Conservation (phyloP, 345 rosid genomes). For the Populus nigra region DNA sequence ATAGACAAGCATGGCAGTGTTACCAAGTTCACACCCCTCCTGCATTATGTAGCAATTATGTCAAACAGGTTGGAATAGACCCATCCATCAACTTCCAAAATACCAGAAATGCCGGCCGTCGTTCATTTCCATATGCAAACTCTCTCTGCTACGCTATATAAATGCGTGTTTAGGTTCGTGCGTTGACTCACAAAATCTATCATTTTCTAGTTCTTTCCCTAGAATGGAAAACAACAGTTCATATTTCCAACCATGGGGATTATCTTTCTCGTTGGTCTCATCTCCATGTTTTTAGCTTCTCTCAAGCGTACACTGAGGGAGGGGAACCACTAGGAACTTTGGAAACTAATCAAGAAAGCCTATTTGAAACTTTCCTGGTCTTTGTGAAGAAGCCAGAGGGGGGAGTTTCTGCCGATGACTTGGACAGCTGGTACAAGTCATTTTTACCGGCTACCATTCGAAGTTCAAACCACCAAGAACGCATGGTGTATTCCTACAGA, state of each 20-base stretch:
- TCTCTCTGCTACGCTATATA: slow-evolving; percentile 1
- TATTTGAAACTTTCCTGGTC: slow-evolving; percentile 34
- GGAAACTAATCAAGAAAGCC: neutral
- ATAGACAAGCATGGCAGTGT: neutral
- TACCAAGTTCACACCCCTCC: neutral
- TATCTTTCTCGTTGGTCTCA: slow-evolving; percentile 12
- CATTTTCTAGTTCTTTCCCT: neutral
- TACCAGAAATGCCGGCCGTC: neutral
- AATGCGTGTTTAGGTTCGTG: neutral
- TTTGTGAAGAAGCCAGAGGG: slow-evolving; percentile 25
- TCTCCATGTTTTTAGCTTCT: slow-evolving; percentile 19
- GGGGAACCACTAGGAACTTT: neutral
- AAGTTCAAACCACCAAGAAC: slow-evolving; percentile 14
- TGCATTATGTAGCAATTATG: neutral
- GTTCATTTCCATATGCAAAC: neutral
- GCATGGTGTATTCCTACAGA: slow-evolving; percentile 37
- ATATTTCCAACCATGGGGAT: slow-evolving; percentile 8
- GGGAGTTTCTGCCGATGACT: neutral
- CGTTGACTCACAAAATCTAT: neutral
- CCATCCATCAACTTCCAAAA: neutral
- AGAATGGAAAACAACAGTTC: slow-evolving; percentile 10
- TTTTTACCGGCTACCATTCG: slow-evolving; percentile 28
- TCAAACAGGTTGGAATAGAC: neutral
- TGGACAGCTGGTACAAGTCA: slow-evolving; percentile 34
- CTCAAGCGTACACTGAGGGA: slow-evolving; percentile 12